Evolutionary conservation across 352 stramenopile species (phyloP).

Genomic region (Pythium periplocum): DNA sequence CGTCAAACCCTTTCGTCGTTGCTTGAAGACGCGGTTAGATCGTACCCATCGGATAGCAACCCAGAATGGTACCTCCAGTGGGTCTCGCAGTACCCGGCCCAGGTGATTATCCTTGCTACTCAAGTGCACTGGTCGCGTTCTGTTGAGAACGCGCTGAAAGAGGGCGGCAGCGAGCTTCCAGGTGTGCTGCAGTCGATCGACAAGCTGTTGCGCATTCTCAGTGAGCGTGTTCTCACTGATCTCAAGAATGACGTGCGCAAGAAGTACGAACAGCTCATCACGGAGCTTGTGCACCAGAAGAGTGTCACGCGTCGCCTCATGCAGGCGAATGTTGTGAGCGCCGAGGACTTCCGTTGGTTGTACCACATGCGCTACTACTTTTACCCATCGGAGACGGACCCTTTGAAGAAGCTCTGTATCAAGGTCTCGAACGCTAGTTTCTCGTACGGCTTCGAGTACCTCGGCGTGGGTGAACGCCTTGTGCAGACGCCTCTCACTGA

Average conservation of each 20-base stretch:
- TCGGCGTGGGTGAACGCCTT: constrained; percentile 98
- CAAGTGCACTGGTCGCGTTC: constrained; percentile 96
- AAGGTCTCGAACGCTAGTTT: constrained; percentile 98
- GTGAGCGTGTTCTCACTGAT: constrained; percentile 93
- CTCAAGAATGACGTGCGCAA: constrained; percentile 93
- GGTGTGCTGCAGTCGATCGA: constrained; percentile 62
- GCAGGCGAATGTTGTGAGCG: constrained; percentile 71
- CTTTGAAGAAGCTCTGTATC: constrained; percentile 93
- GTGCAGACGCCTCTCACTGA: constrained; percentile 99
- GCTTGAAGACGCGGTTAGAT: constrained; percentile 90
- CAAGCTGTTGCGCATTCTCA: constrained; percentile 93
- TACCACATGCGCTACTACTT: constrained; percentile 99
- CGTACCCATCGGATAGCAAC: constrained; percentile 66
- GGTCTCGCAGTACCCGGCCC: constrained; percentile 96
- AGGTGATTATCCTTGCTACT: constrained; percentile 98
- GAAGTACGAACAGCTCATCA: constrained; percentile 99
- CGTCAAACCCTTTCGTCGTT: constrained; percentile 93
- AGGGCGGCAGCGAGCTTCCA: constrained; percentile 32
- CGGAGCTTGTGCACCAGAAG: constrained; percentile 99
- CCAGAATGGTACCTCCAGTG: constrained; percentile 93
- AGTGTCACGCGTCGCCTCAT: constrained; percentile 94
- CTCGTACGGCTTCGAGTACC: constrained; percentile 99
- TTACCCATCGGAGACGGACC: constrained; percentile 68
- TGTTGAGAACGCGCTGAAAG: constrained; percentile 90
- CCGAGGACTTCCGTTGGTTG: constrained; percentile 97